A percentile compares a stretch with the other conserved stretches of the same genome.
These are phyloP conservation scores for Saccharomyces hybrid DNA, from an alignment of 1,139 yeast species.

Conservation along the genomic window DNA sequence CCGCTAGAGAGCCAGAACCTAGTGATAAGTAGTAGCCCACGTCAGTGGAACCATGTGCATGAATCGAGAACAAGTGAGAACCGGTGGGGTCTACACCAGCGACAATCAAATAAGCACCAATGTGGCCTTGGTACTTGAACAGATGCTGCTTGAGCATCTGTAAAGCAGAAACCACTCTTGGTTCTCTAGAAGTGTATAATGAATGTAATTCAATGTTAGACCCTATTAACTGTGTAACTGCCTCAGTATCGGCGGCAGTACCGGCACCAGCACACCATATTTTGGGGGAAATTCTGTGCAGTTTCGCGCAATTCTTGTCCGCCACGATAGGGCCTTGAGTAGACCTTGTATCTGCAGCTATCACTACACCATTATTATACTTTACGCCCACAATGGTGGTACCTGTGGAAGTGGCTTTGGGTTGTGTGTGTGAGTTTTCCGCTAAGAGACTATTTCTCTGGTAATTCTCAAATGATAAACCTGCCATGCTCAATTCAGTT, in stretches of 20 bases:
- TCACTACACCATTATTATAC: conserved; percentile 86
- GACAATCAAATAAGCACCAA: conserved; percentile 93
- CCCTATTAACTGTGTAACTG: conserved; percentile 87
- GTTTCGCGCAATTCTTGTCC: conserved; percentile 96
- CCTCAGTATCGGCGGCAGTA: conserved; percentile 99
- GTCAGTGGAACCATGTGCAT: conserved; percentile 97
- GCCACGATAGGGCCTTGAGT: conserved; percentile 95
- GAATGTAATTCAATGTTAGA: conserved; percentile 88
- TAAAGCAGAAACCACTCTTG: conserved; percentile 89
- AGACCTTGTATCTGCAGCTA: conserved; percentile 98
- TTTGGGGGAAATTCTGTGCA: conserved; percentile 83
- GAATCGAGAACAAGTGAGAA: conserved; percentile 83
- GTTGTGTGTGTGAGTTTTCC: conserved; percentile 64
- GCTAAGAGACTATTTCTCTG: conserved; percentile 76
- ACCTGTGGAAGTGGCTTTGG: conserved; percentile 94
- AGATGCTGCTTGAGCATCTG: conserved; percentile 92
- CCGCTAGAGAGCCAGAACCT: conserved; percentile 98
- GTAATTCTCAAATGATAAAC: conserved; percentile 85
- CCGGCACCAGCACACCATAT: conserved; percentile 99
- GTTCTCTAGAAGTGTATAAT: conserved; percentile 72
- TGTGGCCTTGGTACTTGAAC: conserved; percentile 92
- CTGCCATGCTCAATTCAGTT: conserved; percentile 53
- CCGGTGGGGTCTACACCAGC: conserved; percentile 98
- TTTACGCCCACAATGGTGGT: conserved; percentile 96
- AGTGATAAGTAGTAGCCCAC: conserved; percentile 86